A percentile compares a stretch with the other conserved stretches of the same genome.
phyloP scores from a whole-genome alignment of 208 protist species.

The Blastocrithidia nonstop region DNA sequence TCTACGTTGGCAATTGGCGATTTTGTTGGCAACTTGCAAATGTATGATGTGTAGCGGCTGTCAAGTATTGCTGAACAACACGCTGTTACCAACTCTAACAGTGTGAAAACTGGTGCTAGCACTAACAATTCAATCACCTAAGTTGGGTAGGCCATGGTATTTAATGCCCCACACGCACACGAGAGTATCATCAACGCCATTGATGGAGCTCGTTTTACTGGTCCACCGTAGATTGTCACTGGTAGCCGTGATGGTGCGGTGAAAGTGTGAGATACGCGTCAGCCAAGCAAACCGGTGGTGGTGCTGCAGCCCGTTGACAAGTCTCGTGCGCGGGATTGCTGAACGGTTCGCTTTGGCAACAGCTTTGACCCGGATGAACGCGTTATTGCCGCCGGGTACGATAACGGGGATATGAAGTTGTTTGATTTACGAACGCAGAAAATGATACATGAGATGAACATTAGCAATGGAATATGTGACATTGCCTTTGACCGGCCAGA shows the following conservation, averaged over 20 bases:
- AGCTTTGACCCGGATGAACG: slow-evolving; percentile 79
- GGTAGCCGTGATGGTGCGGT: slow-evolving; percentile 82
- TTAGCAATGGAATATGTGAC: slow-evolving; percentile 84
- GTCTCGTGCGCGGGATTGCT: slow-evolving; percentile 76
- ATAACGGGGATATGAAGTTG: slow-evolving; percentile 93
- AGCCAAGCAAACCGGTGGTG: slow-evolving; percentile 68
- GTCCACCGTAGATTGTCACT: slow-evolving; percentile 82
- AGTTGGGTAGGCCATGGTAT: slow-evolving; percentile 13
- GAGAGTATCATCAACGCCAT: slow-evolving; percentile 88
- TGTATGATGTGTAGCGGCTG: slow-evolving; percentile 70
- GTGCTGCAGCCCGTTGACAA: slow-evolving; percentile 57
- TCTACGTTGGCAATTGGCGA: slow-evolving; percentile 63
- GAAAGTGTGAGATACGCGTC: slow-evolving; percentile 87
- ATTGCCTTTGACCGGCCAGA: slow-evolving; percentile 87
- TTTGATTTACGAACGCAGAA: slow-evolving; percentile 86
- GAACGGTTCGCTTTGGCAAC: slow-evolving; percentile 88
- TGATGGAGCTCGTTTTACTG: slow-evolving; percentile 75
- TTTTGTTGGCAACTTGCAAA: slow-evolving; percentile 69
- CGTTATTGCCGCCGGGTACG: slow-evolving; percentile 84
- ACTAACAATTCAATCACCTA: slow-evolving; percentile 12
- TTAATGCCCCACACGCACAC: slow-evolving; percentile 71
- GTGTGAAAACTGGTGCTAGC: neutral
- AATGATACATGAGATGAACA: slow-evolving; percentile 87
- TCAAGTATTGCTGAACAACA: neutral
- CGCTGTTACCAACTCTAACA: neutral